phyloP scores from a whole-genome alignment of 306 rosid genomes.

The Clitoria ternatea region DNA sequence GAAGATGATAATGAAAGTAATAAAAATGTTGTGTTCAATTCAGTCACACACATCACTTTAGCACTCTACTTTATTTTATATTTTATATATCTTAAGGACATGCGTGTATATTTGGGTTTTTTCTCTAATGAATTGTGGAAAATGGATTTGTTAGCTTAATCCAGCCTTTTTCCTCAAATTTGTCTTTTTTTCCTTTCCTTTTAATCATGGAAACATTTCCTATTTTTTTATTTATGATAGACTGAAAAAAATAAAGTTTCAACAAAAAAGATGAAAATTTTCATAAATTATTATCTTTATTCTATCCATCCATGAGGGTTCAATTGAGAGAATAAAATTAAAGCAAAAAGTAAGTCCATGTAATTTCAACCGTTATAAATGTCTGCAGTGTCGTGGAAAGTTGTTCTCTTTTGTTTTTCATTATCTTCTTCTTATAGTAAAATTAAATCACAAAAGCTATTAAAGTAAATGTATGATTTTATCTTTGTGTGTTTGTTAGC shows the following conservation, averaged over 20 bases:
- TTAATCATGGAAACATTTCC: background rate
- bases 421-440: background rate
- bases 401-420: background rate
- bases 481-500: too few relatives aligned
- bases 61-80: background rate
- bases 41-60: constrained; percentile 6
- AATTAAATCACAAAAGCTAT: too few relatives aligned
- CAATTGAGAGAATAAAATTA: background rate
- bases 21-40: background rate
- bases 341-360: background rate
- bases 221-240: background rate
- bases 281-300: background rate
- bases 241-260: background rate
- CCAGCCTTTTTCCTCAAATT: constrained; percentile 18
- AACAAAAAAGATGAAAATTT: background rate
- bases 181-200: background rate
- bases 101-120: background rate
- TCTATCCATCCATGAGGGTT: background rate
- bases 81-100: too few relatives aligned
- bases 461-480: too few relatives aligned
- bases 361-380: background rate
- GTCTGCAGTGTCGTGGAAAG: background rate
- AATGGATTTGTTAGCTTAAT: constrained; percentile 22
- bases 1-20: background rate
- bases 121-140: background rate